Conservation (phyloP, 2,329 filamentous ascomycete species). For the Sporothrix luriei region DNA sequence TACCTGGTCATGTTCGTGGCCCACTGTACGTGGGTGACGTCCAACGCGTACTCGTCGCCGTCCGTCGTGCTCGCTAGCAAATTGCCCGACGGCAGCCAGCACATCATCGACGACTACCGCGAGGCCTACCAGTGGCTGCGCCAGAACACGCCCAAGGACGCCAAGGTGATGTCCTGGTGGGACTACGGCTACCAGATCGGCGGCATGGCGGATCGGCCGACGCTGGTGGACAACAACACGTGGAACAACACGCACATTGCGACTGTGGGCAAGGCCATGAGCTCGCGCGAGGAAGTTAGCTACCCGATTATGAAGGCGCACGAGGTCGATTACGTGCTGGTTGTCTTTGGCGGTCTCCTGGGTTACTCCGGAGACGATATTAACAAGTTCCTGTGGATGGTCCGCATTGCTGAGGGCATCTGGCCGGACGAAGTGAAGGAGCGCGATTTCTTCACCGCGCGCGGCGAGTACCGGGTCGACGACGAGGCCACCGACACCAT, state of each 20-base stretch:
- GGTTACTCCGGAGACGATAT: conserved; percentile 99
- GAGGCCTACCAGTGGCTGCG: conserved; percentile 99
- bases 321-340: conserved; percentile 97
- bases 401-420: conserved; percentile 96
- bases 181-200: conserved; percentile 99
- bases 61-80: conserved; percentile 93
- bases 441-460: conserved; percentile 88
- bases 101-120: conserved; percentile 98
- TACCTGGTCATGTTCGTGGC: conserved; percentile 93
- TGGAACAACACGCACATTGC: conserved; percentile 99
- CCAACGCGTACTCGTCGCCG: conserved; percentile 96
- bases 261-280: conserved; percentile 98
- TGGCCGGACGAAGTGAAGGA: conserved; percentile 99
- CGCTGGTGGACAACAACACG: conserved; percentile 98
- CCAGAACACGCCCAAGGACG: conserved; percentile 91
- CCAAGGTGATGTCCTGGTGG: conserved; percentile 99
- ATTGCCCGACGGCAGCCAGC: conserved; percentile 90
- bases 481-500: conserved; percentile 92
- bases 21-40: conserved; percentile 99
- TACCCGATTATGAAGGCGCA: conserved; percentile 98
- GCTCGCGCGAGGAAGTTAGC: conserved; percentile 93
- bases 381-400: conserved; percentile 99
- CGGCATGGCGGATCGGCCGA: conserved; percentile 97
- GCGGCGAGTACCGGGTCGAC: conserved; percentile 94
- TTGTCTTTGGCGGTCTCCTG: conserved; percentile 92